Conservation (phyloP, 129 eudicot species). For the Dittrichia graveolens region DNA sequence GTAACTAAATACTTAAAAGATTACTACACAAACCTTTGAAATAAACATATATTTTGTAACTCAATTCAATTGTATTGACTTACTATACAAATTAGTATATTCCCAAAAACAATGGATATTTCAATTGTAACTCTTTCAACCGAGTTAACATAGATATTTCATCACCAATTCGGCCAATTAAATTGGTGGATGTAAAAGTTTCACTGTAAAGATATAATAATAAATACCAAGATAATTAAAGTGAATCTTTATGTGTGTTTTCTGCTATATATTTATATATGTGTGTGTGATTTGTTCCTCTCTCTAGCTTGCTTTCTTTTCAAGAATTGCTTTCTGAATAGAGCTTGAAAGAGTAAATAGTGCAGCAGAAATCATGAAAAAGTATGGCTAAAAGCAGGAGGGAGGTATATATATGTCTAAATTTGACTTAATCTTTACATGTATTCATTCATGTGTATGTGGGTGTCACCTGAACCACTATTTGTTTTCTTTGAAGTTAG, state of each 20-base stretch:
- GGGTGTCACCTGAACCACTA: slow-evolving; percentile 58
- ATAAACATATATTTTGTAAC: no score
- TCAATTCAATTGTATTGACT: no score
- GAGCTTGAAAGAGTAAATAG: slow-evolving; percentile 55
- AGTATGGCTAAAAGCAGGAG: slow-evolving; percentile 45
- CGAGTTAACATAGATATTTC: no score
- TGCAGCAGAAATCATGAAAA: slow-evolving; percentile 42
- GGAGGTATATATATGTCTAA: slow-evolving; percentile 32
- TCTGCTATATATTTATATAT: background rate
- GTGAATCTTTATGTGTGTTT: slow-evolving; percentile 18
- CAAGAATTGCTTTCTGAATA: slow-evolving; percentile 55
- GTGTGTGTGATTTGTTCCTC: slow-evolving; percentile 4
- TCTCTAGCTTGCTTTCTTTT: slow-evolving; percentile 38
- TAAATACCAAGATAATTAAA: slow-evolving; percentile 7
- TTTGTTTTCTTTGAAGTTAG: slow-evolving; percentile 31
- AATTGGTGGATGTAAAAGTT: slow-evolving; percentile 36
- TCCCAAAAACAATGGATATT: no score
- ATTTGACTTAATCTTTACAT: slow-evolving; percentile 27
- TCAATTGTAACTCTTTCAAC: no score
- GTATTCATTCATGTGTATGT: slow-evolving; percentile 31
- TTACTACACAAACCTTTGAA: no score
- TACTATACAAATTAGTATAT: no score
- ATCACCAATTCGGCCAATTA: no score
- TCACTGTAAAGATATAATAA: slow-evolving; percentile 32
- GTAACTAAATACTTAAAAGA: no score